Conservation (phyloP, 2,329 filamentous ascomycete genomes). For the Pseudodiploospora longispora region DNA sequence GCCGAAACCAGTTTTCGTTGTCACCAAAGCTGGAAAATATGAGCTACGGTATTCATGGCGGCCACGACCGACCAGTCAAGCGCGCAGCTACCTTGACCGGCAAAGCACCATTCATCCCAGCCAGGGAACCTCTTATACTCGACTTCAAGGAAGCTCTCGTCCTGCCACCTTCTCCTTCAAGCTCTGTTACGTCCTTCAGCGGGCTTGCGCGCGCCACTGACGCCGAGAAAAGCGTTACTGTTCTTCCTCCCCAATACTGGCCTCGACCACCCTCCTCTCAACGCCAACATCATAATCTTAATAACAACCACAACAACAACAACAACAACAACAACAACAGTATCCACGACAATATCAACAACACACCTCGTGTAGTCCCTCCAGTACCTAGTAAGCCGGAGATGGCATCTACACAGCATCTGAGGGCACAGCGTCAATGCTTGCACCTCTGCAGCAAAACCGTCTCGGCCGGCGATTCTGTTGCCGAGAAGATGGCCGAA, state of each 20-base stretch:
- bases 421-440: conserved; percentile 24
- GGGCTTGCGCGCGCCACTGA: not conserved
- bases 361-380: no score
- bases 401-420: not conserved
- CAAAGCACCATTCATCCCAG: conserved; percentile 1
- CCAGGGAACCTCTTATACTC: conserved; percentile 6
- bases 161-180: conserved; percentile 1
- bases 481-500: conserved; percentile 57
- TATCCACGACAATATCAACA: no score
- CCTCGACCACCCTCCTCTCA: not conserved
- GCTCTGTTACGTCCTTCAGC: not conserved
- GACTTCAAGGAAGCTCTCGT: conserved; percentile 9
- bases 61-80: no score
- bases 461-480: conserved; percentile 53
- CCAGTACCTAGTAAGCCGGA: no score
- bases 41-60: no score
- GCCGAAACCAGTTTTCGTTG: no score
- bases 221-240: not conserved
- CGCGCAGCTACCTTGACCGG: no score
- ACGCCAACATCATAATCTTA: not conserved
- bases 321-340: no score
- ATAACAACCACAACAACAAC: no score
- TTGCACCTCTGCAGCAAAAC: conserved; percentile 46
- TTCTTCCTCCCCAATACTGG: not conserved
- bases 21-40: no score